Evolutionary conservation across 306 rosid species (phyloP), one percentile per base, ranked within the genome.

Genomic region (Aeschynomene evenia): DNA sequence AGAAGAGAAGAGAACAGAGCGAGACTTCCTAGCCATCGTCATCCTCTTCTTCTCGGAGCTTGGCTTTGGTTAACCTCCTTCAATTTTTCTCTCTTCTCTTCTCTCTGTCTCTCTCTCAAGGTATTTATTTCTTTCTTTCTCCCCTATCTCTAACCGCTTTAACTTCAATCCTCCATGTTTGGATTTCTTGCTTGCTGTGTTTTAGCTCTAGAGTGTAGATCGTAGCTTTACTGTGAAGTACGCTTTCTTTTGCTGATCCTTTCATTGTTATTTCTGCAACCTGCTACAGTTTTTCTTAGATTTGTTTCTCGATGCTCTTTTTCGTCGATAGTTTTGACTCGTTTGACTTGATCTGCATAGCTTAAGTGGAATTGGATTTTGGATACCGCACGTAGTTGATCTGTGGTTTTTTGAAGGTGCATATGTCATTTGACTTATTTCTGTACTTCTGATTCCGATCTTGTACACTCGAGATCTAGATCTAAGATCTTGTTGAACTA

Each of bases 381-480:
- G 48, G 29, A 7, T 28, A 34, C 3, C 31, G 20, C 11, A 7
- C 62, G 40, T 72, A 7, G 16, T 56, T 52, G 90, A 88, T 88
- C 87, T 88, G 53, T 42, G n/a, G 20, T 54, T 68, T 54, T 68
- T 54, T 46, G 15, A 29, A 23, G 64, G 49, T 69, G 58, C 72
- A 11, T 42, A 1, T 29, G 19, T 9, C 14, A 20, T n/a, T n/a
- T n/a, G n/a, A n/a, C n/a, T n/a, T n/a, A n/a, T 63, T 12, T 8
- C 39, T 13, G 4, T 67, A 0, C 77, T 1, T 62, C 37, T 49
- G 61, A 26, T 50, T 60, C 42, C n/a, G 71, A 20, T 76, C 42
- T 52, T 26, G 1, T 65, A 40, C 19, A 53, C 39, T 58, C 52
- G 45, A 77, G 84, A 82, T 82, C 87, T 78, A 34, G 84, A 82